Percentiles rank a stretch among this genome's conserved stretches.
Conservation (phyloP, 2,329 filamentous ascomycete genomes). For the Aspergillus hortae region DNA sequence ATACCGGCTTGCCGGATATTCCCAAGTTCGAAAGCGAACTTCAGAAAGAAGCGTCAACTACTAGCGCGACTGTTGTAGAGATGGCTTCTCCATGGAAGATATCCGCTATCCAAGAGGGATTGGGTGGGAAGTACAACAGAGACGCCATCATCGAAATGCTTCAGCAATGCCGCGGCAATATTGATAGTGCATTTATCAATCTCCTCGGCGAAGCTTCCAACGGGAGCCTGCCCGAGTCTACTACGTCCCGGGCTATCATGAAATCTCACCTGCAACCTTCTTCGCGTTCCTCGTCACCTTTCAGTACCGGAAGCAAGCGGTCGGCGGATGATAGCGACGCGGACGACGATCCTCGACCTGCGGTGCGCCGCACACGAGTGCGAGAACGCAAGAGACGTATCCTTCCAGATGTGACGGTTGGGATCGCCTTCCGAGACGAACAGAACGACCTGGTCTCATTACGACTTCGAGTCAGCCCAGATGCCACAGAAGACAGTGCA, state of each 20-base stretch:
- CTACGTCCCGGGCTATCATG: conserved; percentile 21
- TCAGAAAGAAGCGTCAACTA: conserved; percentile 12
- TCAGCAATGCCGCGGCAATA: conserved; percentile 51
- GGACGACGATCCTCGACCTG: conserved; percentile 32
- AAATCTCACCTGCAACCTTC: conserved; percentile 32
- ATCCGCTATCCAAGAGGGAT: conserved; percentile 48
- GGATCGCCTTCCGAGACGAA: conserved; percentile 35
- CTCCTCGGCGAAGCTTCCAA: conserved; percentile 46
- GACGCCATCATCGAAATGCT: conserved; percentile 51
- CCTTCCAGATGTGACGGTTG: conserved; percentile 37
- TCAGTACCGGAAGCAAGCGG: conserved; percentile 41
- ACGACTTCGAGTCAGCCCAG: conserved; percentile 30
- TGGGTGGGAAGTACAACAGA: conserved; percentile 50
- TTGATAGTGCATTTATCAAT: conserved; percentile 51
- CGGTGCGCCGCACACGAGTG: conserved; percentile 23
- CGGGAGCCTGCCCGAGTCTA: conserved; percentile 18
- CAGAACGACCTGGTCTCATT: conserved; percentile 38
- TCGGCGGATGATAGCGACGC: conserved; percentile 38
- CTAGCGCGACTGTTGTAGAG: conserved; percentile 23
- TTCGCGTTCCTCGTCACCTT: conserved; percentile 40
- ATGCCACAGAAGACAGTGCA: conserved; percentile 14
- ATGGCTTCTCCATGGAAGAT: conserved; percentile 55
- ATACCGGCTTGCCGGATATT: conserved; percentile 54
- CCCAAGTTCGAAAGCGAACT: conserved; percentile 13
- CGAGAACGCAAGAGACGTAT: conserved; percentile 31